A percentile compares a stretch with the other conserved stretches of the same genome.
phyloP scores from a whole-genome alignment of 371 early-diverging fungal genomes.

The Mucor indicus region DNA sequence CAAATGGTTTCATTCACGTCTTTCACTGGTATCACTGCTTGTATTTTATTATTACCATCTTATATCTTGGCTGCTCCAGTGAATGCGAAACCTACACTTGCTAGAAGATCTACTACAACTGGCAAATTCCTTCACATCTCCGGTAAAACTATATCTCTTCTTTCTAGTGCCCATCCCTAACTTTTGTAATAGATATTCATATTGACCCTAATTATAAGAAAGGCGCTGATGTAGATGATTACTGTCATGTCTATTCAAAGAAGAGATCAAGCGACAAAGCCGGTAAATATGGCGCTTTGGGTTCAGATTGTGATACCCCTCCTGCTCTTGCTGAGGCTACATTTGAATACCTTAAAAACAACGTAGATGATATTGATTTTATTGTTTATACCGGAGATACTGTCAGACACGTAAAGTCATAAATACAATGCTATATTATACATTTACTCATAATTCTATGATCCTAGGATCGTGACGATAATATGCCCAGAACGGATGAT shows the following conservation, averaged over 20 bases:
- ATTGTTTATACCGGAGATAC: conserved; percentile 52
- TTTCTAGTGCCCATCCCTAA: no score
- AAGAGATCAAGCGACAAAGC: conserved; percentile 4
- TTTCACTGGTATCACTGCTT: no score
- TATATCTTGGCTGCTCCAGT: no score
- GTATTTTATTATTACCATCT: no score
- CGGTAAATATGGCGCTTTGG: conserved; percentile 38
- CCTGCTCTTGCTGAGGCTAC: conserved; percentile 27
- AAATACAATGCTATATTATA: no score
- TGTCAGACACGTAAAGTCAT: conserved; percentile 24
- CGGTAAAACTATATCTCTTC: no score
- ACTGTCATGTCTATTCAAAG: conserved; percentile 27
- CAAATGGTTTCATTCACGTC: no score
- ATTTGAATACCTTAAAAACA: conserved; percentile 34
- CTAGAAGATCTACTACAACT: no score
- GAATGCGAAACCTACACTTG: no score
- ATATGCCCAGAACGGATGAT: conserved; percentile 15
- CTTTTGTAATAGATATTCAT: conserved; percentile 53
- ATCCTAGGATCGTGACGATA: conserved; percentile 32
- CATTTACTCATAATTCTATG: no score
- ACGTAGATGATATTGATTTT: conserved; percentile 37
- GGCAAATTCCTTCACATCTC: no score
- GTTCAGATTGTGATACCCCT: conserved; percentile 40
- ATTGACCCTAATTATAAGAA: conserved; percentile 32
- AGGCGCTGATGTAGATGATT: conserved; percentile 20